Percentiles rank a stretch among this genome's conserved stretches.
Evolutionary conservation across 306 rosid genomes (phyloP).

Genomic region (Prunus fruticosa): DNA sequence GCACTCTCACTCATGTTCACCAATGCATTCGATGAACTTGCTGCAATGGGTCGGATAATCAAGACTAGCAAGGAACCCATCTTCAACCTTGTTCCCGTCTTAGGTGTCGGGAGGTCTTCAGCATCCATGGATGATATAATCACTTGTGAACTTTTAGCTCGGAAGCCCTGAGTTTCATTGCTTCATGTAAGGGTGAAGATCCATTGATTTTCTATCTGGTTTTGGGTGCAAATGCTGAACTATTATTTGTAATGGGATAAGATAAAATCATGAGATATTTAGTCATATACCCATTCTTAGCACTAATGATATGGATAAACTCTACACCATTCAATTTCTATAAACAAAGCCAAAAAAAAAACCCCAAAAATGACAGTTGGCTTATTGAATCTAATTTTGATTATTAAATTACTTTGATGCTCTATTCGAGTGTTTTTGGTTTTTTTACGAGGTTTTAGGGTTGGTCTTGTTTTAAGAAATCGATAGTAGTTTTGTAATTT

Average conservation of each 20-base stretch:
- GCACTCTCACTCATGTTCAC: conserved; percentile 44
- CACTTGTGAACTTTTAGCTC: conserved; percentile 80
- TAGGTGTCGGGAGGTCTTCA: conserved; percentile 66
- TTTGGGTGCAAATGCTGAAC: background rate
- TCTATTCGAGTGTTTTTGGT: too few relatives aligned
- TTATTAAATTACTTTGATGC: too few relatives aligned
- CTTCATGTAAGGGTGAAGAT: conserved; percentile 5
- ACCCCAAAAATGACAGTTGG: too few relatives aligned
- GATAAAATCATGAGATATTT: too few relatives aligned
- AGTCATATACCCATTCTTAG: too few relatives aligned
- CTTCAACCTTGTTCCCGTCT: conserved; percentile 86
- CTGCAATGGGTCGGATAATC: conserved; percentile 37
- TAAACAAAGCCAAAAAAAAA: too few relatives aligned
- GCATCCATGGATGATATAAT: conserved; percentile 58
- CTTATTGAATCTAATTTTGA: too few relatives aligned
- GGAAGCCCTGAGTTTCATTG: conserved; percentile 38
- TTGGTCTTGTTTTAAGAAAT: too few relatives aligned
- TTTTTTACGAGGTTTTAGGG: too few relatives aligned
- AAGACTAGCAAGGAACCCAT: conserved; percentile 45
- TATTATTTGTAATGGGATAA: background rate
- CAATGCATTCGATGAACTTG: conserved; percentile 57
- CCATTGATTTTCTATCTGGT: background rate
- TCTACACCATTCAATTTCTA: too few relatives aligned
- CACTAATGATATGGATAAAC: too few relatives aligned
- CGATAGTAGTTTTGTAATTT: too few relatives aligned